Evolutionary conservation across 768 basidiomycete genomes (phyloP).

Genomic region (Xerocomus spinulosus): DNA sequence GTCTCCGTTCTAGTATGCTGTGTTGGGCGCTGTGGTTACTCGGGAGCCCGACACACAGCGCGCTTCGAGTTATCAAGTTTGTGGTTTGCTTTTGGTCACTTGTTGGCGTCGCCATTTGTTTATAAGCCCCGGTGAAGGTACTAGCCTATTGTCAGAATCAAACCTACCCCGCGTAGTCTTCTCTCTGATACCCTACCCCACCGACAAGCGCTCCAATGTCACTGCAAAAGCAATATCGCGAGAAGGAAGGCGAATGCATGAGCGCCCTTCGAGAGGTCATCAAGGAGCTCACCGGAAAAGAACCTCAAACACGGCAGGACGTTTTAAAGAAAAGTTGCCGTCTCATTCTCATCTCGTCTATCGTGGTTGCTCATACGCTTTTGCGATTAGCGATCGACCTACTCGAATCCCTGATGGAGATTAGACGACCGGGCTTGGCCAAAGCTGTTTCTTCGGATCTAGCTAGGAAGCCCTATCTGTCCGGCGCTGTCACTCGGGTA

Average conservation of each 20-base stretch:
- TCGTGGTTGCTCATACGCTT: background rate
- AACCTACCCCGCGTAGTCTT: too few relatives aligned
- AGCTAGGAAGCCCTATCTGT: background rate
- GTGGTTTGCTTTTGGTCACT: too few relatives aligned
- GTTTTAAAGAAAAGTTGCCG: constrained; percentile 19
- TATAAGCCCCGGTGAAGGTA: too few relatives aligned
- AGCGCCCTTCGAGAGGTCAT: constrained; percentile 12
- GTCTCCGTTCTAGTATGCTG: too few relatives aligned
- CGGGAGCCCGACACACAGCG: too few relatives aligned
- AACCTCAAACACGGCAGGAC: constrained; percentile 17
- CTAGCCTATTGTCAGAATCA: too few relatives aligned
- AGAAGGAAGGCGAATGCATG: constrained; percentile 19
- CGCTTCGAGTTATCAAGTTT: too few relatives aligned
- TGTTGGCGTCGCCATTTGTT: too few relatives aligned
- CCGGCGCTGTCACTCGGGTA: background rate
- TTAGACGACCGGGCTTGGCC: background rate
- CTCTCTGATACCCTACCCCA: background rate
- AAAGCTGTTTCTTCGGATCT: background rate
- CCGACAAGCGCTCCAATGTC: constrained; percentile 9
- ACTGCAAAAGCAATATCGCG: constrained; percentile 21
- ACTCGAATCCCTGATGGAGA: background rate
- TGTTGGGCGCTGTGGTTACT: too few relatives aligned
- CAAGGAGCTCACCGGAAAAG: constrained; percentile 15
- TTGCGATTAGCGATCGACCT: constrained; percentile 4
- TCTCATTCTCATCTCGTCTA: background rate